phyloP scores from a whole-genome alignment of 306 rosid genomes.

The Ormosia emarginata region DNA sequence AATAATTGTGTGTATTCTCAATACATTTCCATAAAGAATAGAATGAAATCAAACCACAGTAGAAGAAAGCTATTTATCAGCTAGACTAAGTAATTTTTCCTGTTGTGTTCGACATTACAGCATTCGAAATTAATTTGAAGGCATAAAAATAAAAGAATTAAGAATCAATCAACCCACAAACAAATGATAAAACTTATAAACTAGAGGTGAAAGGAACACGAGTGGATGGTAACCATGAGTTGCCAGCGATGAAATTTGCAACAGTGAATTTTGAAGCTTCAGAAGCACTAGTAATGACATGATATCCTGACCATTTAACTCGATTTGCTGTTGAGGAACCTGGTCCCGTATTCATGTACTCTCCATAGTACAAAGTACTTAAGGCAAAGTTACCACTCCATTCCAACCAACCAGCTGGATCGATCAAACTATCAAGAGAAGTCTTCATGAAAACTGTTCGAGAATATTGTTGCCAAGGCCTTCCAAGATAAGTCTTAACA shows the following conservation, averaged over 20 bases:
- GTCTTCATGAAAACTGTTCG: constrained; percentile 53
- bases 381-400: constrained; percentile 66
- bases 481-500: constrained; percentile 48
- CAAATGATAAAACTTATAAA: neutral
- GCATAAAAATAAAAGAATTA: neutral
- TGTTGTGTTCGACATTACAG: no score
- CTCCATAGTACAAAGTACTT: constrained; percentile 45
- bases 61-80: no score
- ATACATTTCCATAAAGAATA: no score
- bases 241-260: constrained; percentile 44
- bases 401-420: constrained; percentile 56
- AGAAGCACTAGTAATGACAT: constrained; percentile 33
- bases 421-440: constrained; percentile 43
- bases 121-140: no score
- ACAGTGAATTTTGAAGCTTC: constrained; percentile 52
- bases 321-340: constrained; percentile 42
- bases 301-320: constrained; percentile 51
- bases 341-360: constrained; percentile 43
- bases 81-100: no score
- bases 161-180: neutral
- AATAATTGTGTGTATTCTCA: no score
- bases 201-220: constrained; percentile 43
- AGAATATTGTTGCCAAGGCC: constrained; percentile 61
- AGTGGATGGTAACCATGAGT: constrained; percentile 48
- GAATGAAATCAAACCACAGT: no score